These are phyloP conservation scores for Monosporozyma siamensis DNA, from an alignment of 805 yeast genomes.

Conservation along the genomic window DNA sequence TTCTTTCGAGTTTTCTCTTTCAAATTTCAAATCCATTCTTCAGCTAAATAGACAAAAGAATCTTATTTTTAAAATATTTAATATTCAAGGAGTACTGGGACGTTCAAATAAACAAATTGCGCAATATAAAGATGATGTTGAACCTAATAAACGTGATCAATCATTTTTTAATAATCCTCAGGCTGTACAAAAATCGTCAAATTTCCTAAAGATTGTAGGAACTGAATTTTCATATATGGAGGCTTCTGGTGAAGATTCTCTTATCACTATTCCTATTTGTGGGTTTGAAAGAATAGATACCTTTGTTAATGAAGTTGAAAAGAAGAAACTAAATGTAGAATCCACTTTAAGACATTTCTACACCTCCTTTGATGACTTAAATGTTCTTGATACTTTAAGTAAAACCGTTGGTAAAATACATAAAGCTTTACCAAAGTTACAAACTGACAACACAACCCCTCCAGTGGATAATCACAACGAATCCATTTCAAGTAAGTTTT, in stretches of 20 bases:
- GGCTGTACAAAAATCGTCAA: conserved; percentile 9
- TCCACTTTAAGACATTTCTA: conserved; percentile 24
- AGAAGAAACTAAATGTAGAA: conserved; percentile 10
- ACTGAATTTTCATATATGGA: conserved; percentile 15
- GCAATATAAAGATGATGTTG: background rate
- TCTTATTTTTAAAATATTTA: conserved; percentile 18
- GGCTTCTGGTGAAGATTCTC: conserved; percentile 4
- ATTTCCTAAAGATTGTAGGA: conserved; percentile 20
- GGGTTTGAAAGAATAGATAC: conserved; percentile 25
- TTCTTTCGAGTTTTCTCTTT: conserved; percentile 17
- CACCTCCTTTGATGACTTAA: conserved; percentile 17
- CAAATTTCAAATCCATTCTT: conserved; percentile 20
- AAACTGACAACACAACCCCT: background rate
- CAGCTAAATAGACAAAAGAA: conserved; percentile 16
- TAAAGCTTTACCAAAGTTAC: background rate
- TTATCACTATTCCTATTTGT: conserved; percentile 18
- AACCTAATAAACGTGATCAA: background rate
- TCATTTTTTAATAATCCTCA: background rate
- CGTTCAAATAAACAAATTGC: conserved; percentile 6
- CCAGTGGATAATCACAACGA: background rate
- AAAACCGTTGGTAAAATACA: conserved; percentile 4
- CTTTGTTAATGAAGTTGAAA: conserved; percentile 14
- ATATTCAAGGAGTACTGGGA: conserved; percentile 14
- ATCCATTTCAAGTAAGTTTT: background rate
- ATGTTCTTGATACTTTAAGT: conserved; percentile 14